Evolutionary conservation across 805 yeast genomes (phyloP).

Genomic region (Saturnispora serradocipensis): DNA sequence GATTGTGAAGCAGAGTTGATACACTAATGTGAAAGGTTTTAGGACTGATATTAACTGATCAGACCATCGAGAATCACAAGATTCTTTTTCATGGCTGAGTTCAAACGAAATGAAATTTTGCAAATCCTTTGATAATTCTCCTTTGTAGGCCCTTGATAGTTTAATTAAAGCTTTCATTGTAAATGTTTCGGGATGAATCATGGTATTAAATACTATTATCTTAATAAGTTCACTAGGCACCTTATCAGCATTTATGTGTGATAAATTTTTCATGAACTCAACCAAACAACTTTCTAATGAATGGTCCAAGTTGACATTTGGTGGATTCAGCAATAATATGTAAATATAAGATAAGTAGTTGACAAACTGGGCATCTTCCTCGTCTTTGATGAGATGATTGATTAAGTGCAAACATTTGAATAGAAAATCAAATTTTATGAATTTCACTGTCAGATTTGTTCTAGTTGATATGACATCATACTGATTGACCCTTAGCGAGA

Average conservation of each 20-base stretch:
- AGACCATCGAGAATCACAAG: neutral
- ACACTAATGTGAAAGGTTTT: neutral
- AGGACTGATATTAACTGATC: neutral
- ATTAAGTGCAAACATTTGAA: neutral
- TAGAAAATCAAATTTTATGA: neutral
- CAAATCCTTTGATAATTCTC: neutral
- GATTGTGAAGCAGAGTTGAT: neutral
- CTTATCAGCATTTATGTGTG: neutral
- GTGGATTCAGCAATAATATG: slow-evolving; percentile 1
- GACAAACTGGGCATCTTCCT: neutral
- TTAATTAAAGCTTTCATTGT: neutral
- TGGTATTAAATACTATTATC: neutral
- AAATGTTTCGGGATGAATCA: neutral
- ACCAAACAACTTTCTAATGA: neutral
- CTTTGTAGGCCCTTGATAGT: neutral
- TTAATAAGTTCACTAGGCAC: neutral
- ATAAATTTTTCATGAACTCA: neutral
- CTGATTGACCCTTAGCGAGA: neutral
- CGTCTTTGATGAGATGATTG: neutral
- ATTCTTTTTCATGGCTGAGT: neutral
- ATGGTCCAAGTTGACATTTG: neutral
- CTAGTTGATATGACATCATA: slow-evolving; percentile 1
- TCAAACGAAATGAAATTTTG: neutral
- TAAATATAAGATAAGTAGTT: neutral
- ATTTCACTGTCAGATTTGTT: neutral